These are phyloP conservation scores for Diaporthe capsici DNA, from an alignment of 2,329 filamentous ascomycete species.

Conservation along the genomic window DNA sequence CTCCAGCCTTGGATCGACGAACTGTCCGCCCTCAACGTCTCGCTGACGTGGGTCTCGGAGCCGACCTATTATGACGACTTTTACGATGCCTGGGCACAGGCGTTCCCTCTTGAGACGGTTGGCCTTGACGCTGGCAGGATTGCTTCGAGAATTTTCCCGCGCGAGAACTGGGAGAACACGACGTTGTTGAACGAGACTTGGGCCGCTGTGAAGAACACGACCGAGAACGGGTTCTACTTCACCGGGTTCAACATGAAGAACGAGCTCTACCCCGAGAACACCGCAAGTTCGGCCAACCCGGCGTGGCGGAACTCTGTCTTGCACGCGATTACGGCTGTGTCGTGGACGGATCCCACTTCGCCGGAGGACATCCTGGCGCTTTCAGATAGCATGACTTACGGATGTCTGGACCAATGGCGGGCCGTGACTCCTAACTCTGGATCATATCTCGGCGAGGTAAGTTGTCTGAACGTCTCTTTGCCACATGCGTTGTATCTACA, in stretches of 20 bases:
- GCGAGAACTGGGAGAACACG: constrained; percentile 46
- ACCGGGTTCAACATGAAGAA: constrained; percentile 29
- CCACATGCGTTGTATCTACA: neutral
- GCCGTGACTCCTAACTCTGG: constrained; percentile 53
- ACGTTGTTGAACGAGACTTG: constrained; percentile 50
- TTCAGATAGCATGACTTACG: constrained; percentile 46
- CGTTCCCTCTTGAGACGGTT: constrained; percentile 49
- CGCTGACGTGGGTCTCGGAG: constrained; percentile 43
- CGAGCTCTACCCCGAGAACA: constrained; percentile 7
- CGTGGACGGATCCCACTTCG: constrained; percentile 19
- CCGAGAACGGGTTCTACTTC: constrained; percentile 35
- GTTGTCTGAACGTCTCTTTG: neutral
- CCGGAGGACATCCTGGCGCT: constrained; percentile 22
- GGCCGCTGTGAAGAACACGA: constrained; percentile 42
- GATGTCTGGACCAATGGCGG: constrained; percentile 52
- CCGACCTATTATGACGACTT: constrained; percentile 48
- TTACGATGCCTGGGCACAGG: constrained; percentile 47
- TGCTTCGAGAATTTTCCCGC: constrained; percentile 51
- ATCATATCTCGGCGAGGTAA: constrained; percentile 48
- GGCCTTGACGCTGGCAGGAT: constrained; percentile 44
- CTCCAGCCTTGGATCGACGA: constrained; percentile 57
- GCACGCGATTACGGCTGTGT: constrained; percentile 53
- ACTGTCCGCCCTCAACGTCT: constrained; percentile 55
- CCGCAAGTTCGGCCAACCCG: constrained; percentile 60
- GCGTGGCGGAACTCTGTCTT: constrained; percentile 62